phyloP scores from a whole-genome alignment of 129 eudicot species.

The Escallonia herrerae region DNA sequence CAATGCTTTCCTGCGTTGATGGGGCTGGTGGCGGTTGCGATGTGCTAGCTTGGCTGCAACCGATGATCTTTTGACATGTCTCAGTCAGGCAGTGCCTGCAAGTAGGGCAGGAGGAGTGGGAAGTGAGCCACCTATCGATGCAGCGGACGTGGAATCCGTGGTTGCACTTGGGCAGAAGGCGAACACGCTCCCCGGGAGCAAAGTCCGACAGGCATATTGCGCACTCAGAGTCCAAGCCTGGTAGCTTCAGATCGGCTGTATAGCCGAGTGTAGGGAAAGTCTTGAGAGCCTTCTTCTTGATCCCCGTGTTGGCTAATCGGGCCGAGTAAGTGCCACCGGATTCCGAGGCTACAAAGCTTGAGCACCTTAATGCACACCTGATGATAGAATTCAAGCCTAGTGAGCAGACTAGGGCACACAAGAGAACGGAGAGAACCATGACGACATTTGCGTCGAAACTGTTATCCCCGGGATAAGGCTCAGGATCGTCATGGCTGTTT shows the following conservation, averaged over 20 bases:
- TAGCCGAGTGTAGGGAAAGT: conserved; percentile 53
- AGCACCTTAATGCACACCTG: conserved; percentile 64
- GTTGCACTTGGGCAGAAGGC: conserved; percentile 72
- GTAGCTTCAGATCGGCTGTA: conserved; percentile 42
- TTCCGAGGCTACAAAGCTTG: conserved; percentile 28
- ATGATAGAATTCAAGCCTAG: conserved; percentile 74
- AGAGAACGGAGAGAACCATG: conserved; percentile 70
- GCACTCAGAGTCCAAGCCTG: conserved; percentile 67
- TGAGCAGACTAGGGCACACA: conserved; percentile 82
- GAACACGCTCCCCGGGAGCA: conserved; percentile 43
- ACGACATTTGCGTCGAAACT: conserved; percentile 83
- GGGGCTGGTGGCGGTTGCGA: conserved; percentile 7
- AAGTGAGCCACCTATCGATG: conserved; percentile 73
- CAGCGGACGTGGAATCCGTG: conserved; percentile 82
- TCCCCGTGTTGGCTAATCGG: conserved; percentile 48
- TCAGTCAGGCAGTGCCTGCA: conserved; percentile 74
- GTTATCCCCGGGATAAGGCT: conserved; percentile 29
- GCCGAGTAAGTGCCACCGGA: conserved; percentile 11
- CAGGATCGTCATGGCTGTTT: conserved; percentile 8
- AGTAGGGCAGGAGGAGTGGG: conserved; percentile 93
- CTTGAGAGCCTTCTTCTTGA: conserved; percentile 63
- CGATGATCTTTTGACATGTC: conserved; percentile 56
- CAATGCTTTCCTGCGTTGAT: conserved; percentile 17
- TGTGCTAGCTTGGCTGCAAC: conserved; percentile 18
- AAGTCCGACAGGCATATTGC: conserved; percentile 74